These are phyloP conservation scores for Sutorius australiensis DNA, from an alignment of 768 basidiomycete species.

Conservation along the genomic window DNA sequence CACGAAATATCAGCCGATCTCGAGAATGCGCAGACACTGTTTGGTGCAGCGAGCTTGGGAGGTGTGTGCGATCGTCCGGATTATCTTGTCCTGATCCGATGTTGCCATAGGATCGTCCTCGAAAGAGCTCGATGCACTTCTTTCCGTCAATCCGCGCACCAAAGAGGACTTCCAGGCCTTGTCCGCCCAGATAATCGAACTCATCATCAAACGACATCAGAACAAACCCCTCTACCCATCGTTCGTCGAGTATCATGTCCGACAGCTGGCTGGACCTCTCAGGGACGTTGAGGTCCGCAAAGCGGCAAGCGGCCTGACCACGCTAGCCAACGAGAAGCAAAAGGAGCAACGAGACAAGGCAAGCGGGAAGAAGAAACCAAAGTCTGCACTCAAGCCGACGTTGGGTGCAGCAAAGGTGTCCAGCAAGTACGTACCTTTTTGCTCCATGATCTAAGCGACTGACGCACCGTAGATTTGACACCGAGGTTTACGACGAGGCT, in stretches of 20 bases:
- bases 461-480: conserved; percentile 60
- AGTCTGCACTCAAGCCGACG: conserved; percentile 64
- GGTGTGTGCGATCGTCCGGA: conserved; percentile 40
- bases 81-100: background rate
- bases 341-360: conserved; percentile 82
- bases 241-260: conserved; percentile 83
- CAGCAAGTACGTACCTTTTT: conserved; percentile 46
- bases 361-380: conserved; percentile 87
- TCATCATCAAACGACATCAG: conserved; percentile 74
- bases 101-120: conserved; percentile 55
- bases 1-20: conserved; percentile 85
- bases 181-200: conserved; percentile 69
- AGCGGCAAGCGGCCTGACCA: conserved; percentile 76
- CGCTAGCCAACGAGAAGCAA: conserved; percentile 93
- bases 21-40: conserved; percentile 73
- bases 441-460: conserved; percentile 7
- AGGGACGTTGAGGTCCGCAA: conserved; percentile 92
- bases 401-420: conserved; percentile 69
- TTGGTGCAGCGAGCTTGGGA: conserved; percentile 67
- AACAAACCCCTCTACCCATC: conserved; percentile 75
- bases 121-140: conserved; percentile 62
- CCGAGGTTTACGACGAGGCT: conserved; percentile 77
- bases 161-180: conserved; percentile 83
- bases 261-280: conserved; percentile 69
- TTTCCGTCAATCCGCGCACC: conserved; percentile 78